A percentile compares a stretch with the other conserved stretches of the same genome.
Evolutionary conservation across 352 stramenopile species (phyloP).

Genomic region (Phytophthora tentaculata): DNA sequence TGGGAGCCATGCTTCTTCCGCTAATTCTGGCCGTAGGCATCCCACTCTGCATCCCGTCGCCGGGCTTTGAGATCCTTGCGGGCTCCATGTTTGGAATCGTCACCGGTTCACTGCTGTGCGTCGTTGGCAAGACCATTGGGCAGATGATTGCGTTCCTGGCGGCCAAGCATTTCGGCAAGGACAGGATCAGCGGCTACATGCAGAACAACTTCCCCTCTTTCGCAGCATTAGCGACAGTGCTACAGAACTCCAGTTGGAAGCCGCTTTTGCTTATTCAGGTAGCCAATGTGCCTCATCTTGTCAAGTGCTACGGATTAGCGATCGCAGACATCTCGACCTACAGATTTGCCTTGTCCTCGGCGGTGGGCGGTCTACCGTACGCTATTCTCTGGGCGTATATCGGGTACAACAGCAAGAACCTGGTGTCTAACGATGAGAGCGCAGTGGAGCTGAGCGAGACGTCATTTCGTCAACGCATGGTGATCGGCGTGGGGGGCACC

Average conservation of each 20-base stretch:
- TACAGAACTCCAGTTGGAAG: constrained; percentile 76
- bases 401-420: constrained; percentile 57
- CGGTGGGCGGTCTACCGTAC: constrained; percentile 58
- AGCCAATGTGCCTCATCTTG: constrained; percentile 68
- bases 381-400: constrained; percentile 74
- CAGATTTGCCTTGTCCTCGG: constrained; percentile 63
- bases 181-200: constrained; percentile 57
- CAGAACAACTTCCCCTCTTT: constrained; percentile 66
- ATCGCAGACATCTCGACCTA: constrained; percentile 65
- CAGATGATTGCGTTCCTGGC: constrained; percentile 68
- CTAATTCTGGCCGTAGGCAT: constrained; percentile 63
- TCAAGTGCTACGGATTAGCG: constrained; percentile 81
- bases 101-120: constrained; percentile 54
- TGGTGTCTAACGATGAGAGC: constrained; percentile 35
- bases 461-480: constrained; percentile 32
- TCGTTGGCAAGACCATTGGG: constrained; percentile 66
- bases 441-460: constrained; percentile 19
- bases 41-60: constrained; percentile 69
- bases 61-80: constrained; percentile 67
- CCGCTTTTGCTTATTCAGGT: constrained; percentile 75
- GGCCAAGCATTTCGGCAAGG: constrained; percentile 63
- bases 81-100: constrained; percentile 71
- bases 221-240: constrained; percentile 48
- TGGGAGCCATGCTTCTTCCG: constrained; percentile 58
- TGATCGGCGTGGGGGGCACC: constrained; percentile 38